These are phyloP conservation scores for Xerocomus amazonicus DNA, from an alignment of 1,284 basidiomycete genomes.

Conservation along the genomic window DNA sequence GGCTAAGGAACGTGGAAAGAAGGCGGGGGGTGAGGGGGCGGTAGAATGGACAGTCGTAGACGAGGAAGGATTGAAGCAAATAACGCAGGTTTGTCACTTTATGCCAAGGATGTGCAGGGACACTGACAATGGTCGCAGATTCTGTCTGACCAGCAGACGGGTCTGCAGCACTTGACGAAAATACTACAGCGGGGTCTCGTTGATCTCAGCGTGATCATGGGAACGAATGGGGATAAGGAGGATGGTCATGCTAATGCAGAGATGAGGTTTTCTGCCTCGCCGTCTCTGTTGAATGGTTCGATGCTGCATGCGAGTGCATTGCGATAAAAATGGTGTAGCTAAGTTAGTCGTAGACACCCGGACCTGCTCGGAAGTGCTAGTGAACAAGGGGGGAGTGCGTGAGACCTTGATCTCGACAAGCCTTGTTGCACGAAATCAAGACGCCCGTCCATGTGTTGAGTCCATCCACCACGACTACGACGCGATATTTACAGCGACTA, in stretches of 20 bases:
- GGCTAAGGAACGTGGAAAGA: constrained; percentile 50
- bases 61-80: constrained; percentile 74
- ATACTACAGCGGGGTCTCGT: constrained; percentile 65
- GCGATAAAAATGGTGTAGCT: constrained; percentile 6
- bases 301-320: constrained; percentile 36
- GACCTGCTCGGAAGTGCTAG: too few species aligned
- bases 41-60: constrained; percentile 83
- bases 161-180: constrained; percentile 75
- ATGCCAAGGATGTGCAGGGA: not conserved
- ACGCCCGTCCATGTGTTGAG: too few species aligned
- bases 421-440: too few species aligned
- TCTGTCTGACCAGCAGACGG: constrained; percentile 74
- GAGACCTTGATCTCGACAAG: constrained; percentile 13
- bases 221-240: constrained; percentile 39
- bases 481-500: constrained; percentile 10
- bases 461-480: not conserved
- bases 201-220: constrained; percentile 71
- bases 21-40: constrained; percentile 35
- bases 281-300: constrained; percentile 26
- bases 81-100: constrained; percentile 58
- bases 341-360: not conserved
- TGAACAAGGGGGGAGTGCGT: constrained; percentile 20
- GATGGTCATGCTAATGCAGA: constrained; percentile 30
- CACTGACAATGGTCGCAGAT: constrained; percentile 46
- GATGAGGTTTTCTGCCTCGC: constrained; percentile 22